phyloP scores from a whole-genome alignment of 2,329 filamentous ascomycete species.

The Onygenales sp. region DNA sequence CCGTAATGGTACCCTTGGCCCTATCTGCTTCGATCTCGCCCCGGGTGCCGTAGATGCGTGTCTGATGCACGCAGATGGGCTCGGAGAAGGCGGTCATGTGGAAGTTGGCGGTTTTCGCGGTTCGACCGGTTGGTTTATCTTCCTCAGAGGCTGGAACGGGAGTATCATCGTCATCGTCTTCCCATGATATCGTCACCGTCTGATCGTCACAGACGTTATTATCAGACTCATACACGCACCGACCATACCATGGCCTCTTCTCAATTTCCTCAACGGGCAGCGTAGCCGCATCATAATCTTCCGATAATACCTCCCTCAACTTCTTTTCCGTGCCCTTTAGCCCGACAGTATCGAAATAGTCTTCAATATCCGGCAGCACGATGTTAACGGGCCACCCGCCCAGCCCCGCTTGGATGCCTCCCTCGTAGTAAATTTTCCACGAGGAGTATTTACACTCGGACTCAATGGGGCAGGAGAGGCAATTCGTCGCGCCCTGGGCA shows the following conservation, averaged over 20 bases:
- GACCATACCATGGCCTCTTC: constrained; percentile 56
- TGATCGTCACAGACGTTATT: constrained; percentile 84
- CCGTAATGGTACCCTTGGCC: constrained; percentile 47
- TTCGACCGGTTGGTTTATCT: constrained; percentile 29
- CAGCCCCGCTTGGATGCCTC: constrained; percentile 53
- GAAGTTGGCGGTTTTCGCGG: constrained; percentile 68
- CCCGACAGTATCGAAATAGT: constrained; percentile 40
- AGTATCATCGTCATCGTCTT: constrained; percentile 43
- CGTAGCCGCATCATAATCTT: constrained; percentile 39
- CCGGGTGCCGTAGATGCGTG: constrained; percentile 64
- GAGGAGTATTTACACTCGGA: constrained; percentile 66
- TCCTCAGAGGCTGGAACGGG: constrained; percentile 20
- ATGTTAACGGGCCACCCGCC: constrained; percentile 67
- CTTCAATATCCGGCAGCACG: constrained; percentile 71
- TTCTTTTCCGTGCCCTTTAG: constrained; percentile 36
- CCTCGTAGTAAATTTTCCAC: constrained; percentile 62
- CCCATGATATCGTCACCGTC: constrained; percentile 69
- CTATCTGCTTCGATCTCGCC: constrained; percentile 76
- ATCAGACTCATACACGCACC: constrained; percentile 74
- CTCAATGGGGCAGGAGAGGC: constrained; percentile 61
- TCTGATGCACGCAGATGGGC: constrained; percentile 66
- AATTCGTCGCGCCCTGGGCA: constrained; percentile 67
- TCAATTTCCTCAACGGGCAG: constrained; percentile 41
- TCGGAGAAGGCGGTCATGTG: constrained; percentile 80
- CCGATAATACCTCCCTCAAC: constrained; percentile 31